Base-by-base conservation (phyloP, 805 yeast genomes). In the Candida caryicola region DNA sequence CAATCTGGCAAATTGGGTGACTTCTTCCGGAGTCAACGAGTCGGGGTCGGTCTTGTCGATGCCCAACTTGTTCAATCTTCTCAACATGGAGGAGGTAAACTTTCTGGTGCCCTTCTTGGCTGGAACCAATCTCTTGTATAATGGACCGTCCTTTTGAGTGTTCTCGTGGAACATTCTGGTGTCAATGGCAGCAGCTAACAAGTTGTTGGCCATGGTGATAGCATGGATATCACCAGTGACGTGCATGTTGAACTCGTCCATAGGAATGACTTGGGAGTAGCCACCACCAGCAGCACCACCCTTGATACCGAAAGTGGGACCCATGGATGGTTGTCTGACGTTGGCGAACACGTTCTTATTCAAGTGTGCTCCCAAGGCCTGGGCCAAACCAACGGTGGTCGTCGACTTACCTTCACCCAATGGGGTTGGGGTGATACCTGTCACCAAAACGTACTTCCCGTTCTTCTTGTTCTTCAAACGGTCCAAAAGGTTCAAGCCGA, bases 271-370 rank as follows among this genome's bases (percentile, higher is more conserved):
- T 68, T 91, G 98, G 2, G 98, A 77, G 64, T 89, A 91, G 33
- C 98, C 98, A 59, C 98, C 99, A 53, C 99, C 99, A 14, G 98
- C 98, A 41, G 99, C 99, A 64, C 98, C 98, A 57, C 99, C 99
- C 69, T 91, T 91, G 54, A 91, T 89, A 62, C 99, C 99, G 55
- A 91, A 91, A 14, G 98, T 91, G 36, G 99, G 99, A 28, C 98
- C 98, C 96, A 91, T 88, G 7, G 95, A 85, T 19, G 98, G 98
- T 63, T 91, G 99, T 63, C 99, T 85, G 36, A 91, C 96, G 55
- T 87, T 89, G 37, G 98, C 99, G 62, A 90, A 81, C 27, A 95
- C 81, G 41, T 83, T 82, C 61, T 79, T 81, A 36, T 80, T 76
- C 53, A 91, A 73, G 55, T 88, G 95, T 17, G 96, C 96, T 44